These are phyloP conservation scores for Fusarium sp. DNA, from an alignment of 2,329 filamentous ascomycete genomes.

Conservation along the genomic window DNA sequence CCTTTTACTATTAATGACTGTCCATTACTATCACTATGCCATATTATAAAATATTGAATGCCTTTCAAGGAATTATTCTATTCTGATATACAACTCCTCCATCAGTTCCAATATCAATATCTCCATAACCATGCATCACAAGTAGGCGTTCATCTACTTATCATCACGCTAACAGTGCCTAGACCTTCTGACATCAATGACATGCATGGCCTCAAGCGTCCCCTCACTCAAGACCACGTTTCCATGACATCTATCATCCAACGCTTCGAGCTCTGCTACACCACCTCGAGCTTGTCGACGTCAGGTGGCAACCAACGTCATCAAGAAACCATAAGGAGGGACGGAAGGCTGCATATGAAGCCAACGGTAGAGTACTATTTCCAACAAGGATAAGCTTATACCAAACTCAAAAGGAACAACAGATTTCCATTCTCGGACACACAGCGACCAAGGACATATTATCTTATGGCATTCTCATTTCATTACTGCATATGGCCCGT, in stretches of 20 bases:
- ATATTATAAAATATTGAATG: neutral
- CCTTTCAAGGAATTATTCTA: neutral
- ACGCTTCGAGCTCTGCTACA: neutral
- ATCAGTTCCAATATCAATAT: neutral
- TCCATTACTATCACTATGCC: neutral
- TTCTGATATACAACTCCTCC: neutral
- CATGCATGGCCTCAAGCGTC: neutral
- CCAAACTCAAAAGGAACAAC: constrained; percentile 16
- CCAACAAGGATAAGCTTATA: constrained; percentile 19
- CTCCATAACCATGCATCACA: neutral
- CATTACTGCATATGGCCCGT: constrained; percentile 40
- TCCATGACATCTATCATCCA: neutral
- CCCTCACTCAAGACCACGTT: neutral
- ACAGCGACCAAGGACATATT: neutral
- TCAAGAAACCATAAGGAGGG: constrained; percentile 13
- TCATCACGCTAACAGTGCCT: neutral
- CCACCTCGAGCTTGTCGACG: constrained; percentile 10
- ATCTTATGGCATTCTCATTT: constrained; percentile 38
- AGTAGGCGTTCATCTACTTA: neutral
- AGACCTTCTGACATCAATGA: constrained; percentile 11
- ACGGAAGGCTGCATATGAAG: constrained; percentile 11
- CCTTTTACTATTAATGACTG: constrained; percentile 11
- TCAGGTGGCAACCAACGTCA: constrained; percentile 37
- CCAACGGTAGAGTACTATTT: constrained; percentile 16
- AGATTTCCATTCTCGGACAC: constrained; percentile 6